These are phyloP conservation scores for Melaleuca quinquenervia DNA, from an alignment of 345 rosid species.

Conservation along the genomic window DNA sequence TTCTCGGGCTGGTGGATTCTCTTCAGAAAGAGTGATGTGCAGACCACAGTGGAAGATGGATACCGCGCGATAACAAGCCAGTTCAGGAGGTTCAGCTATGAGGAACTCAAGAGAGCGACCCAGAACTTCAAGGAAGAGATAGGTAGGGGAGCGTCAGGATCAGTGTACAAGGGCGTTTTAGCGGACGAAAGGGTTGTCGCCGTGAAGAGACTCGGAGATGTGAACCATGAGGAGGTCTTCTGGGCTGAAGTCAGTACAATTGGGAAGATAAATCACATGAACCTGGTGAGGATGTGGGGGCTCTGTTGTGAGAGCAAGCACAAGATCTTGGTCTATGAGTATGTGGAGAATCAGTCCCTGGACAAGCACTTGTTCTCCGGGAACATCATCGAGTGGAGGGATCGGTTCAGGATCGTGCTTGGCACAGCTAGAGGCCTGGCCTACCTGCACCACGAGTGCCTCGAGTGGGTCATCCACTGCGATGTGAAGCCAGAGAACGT, in stretches of 20 bases:
- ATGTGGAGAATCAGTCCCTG: slow-evolving; percentile 29
- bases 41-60: slow-evolving; percentile 8
- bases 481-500: slow-evolving; percentile 57
- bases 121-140: slow-evolving; percentile 19
- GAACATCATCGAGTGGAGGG: slow-evolving; percentile 26
- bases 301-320: slow-evolving; percentile 32
- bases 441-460: slow-evolving; percentile 52
- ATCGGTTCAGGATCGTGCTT: slow-evolving; percentile 36
- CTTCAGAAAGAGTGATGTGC: background rate
- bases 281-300: slow-evolving; percentile 44
- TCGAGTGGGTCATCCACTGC: slow-evolving; percentile 49
- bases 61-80: slow-evolving; percentile 8
- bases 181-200: slow-evolving; percentile 28
- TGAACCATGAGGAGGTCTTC: slow-evolving; percentile 30
- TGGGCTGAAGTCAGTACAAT: slow-evolving; percentile 43
- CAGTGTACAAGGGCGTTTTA: slow-evolving; percentile 36
- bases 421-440: slow-evolving; percentile 54
- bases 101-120: slow-evolving; percentile 24
- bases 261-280: slow-evolving; percentile 43
- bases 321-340: slow-evolving; percentile 40
- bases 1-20: slow-evolving; percentile 21
- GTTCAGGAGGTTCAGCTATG: slow-evolving; percentile 20
- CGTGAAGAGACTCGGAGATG: slow-evolving; percentile 34
- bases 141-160: slow-evolving; percentile 44
- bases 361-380: slow-evolving; percentile 32